Percentiles rank a stretch among this genome's conserved stretches.
phyloP scores from a whole-genome alignment of 495 filamentous ascomycete genomes.

The Cryomyces minteri region DNA sequence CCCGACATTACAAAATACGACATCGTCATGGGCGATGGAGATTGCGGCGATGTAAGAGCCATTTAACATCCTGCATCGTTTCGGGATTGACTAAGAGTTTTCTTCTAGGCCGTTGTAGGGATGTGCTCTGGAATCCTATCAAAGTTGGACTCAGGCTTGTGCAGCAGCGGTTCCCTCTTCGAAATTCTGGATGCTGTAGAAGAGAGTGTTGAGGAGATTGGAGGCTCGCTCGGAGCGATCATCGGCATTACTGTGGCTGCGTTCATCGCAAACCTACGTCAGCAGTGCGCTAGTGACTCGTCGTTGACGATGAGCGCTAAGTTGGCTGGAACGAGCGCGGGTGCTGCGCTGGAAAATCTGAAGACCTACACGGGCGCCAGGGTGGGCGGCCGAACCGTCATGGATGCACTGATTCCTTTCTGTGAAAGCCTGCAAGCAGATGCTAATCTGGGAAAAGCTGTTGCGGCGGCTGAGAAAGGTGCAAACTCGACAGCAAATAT shows the following conservation, averaged over 20 bases:
- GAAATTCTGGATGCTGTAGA: constrained; percentile 32
- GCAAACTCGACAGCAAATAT: constrained; percentile 33
- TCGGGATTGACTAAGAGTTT: no score
- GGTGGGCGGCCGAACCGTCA: constrained; percentile 26
- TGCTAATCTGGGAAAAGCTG: constrained; percentile 28
- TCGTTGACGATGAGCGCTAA: constrained; percentile 4
- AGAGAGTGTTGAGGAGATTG: constrained; percentile 40
- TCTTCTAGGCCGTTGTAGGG: constrained; percentile 26
- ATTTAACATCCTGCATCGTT: no score
- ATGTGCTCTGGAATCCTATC: constrained; percentile 17
- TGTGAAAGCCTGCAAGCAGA: constrained; percentile 25
- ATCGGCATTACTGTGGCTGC: constrained; percentile 40
- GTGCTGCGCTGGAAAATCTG: constrained; percentile 24
- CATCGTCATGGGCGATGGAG: no score
- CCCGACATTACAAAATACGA: no score
- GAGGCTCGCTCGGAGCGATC: constrained; percentile 41
- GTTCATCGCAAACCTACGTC: constrained; percentile 28
- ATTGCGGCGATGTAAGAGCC: no score
- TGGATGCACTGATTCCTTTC: constrained; percentile 42
- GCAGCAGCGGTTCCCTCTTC: constrained; percentile 27
- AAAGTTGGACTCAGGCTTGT: constrained; percentile 11
- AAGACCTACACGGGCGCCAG: constrained; percentile 18
- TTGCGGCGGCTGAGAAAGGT: constrained; percentile 32
- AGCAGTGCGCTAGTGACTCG: constrained; percentile 8
- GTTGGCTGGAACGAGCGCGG: constrained; percentile 8